Evolutionary conservation across 2,329 filamentous ascomycete species (phyloP).

Genomic region (Elsinoe arachidis): DNA sequence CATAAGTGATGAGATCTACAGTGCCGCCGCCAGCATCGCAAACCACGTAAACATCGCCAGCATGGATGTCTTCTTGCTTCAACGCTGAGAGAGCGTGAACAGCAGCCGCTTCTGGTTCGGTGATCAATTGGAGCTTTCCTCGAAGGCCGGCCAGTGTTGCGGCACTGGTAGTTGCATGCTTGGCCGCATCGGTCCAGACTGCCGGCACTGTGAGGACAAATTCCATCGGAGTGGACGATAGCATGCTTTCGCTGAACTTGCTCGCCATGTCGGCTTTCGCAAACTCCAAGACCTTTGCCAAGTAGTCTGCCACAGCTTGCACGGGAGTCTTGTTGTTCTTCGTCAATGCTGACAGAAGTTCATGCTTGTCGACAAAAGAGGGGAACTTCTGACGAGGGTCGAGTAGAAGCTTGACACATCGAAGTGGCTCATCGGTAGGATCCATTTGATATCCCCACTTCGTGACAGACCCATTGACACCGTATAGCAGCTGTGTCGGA

Average conservation of each 20-base stretch:
- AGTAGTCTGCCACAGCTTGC: constrained; percentile 54
- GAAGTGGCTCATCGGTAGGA: constrained; percentile 64
- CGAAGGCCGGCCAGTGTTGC: constrained; percentile 75
- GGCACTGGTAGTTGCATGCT: constrained; percentile 69
- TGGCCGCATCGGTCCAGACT: constrained; percentile 68
- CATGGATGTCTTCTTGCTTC: constrained; percentile 62
- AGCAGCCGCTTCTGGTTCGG: constrained; percentile 46
- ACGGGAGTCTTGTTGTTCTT: constrained; percentile 67
- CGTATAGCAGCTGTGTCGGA: constrained; percentile 51
- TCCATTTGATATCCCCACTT: constrained; percentile 82
- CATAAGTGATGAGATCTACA: constrained; percentile 73
- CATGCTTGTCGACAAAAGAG: too few species aligned
- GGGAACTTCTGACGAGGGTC: constrained; percentile 73
- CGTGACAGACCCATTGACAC: constrained; percentile 21
- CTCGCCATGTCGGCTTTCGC: neutral
- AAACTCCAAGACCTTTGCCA: neutral
- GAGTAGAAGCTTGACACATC: constrained; percentile 78
- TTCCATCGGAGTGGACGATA: too few species aligned
- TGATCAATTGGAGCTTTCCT: constrained; percentile 65
- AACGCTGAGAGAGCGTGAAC: constrained; percentile 61
- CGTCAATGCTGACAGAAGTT: constrained; percentile 54
- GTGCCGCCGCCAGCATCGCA: constrained; percentile 51
- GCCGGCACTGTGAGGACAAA: neutral
- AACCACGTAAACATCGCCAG: constrained; percentile 54
- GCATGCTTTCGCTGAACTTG: too few species aligned